Evolutionary conservation across 768 basidiomycete species (phyloP).

Genomic region (Lactarius deliciosus): DNA sequence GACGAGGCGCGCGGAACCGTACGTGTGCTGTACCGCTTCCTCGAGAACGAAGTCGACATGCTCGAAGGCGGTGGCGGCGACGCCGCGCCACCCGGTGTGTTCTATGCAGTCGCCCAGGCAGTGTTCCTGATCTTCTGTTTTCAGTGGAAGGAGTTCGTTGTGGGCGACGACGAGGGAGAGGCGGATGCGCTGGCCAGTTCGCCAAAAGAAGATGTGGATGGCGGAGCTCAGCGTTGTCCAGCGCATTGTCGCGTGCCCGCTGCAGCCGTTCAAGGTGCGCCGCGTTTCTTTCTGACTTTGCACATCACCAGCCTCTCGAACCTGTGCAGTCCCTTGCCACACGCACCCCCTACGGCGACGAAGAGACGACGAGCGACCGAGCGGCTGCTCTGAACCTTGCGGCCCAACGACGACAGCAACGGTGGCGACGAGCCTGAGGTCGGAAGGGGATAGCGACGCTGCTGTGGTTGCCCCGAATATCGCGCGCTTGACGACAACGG

Average conservation of each 20-base stretch:
- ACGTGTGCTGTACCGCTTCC: slow-evolving; percentile 80
- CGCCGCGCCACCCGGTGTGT: slow-evolving; percentile 60
- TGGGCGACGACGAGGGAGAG: slow-evolving; percentile 54
- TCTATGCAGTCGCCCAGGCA: slow-evolving; percentile 90
- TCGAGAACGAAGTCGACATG: slow-evolving; percentile 72
- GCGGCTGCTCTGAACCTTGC: too few relatives aligned
- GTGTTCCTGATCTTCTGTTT: slow-evolving; percentile 98
- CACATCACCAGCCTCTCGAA: too few relatives aligned
- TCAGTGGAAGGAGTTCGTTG: slow-evolving; percentile 84
- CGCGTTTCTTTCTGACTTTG: too few relatives aligned
- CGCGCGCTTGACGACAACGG: too few relatives aligned
- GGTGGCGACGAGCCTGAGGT: too few relatives aligned
- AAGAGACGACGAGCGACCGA: too few relatives aligned
- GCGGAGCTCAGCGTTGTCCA: slow-evolving; percentile 73
- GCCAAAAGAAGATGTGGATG: slow-evolving; percentile 76
- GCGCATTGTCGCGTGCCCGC: slow-evolving; percentile 70
- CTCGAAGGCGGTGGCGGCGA: slow-evolving; percentile 43
- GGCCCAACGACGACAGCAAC: too few relatives aligned
- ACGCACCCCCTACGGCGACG: too few relatives aligned
- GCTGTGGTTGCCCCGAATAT: too few relatives aligned
- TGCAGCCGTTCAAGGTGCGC: slow-evolving; percentile 91
- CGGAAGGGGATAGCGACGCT: too few relatives aligned
- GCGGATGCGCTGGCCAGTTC: slow-evolving; percentile 31
- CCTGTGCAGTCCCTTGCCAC: too few relatives aligned
- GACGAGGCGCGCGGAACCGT: slow-evolving; percentile 72